A percentile compares a stretch with the other conserved stretches of the same genome.
These are phyloP conservation scores for Xylariaceae sp. DNA, from an alignment of 2,329 filamentous ascomycete species.

Conservation along the genomic window DNA sequence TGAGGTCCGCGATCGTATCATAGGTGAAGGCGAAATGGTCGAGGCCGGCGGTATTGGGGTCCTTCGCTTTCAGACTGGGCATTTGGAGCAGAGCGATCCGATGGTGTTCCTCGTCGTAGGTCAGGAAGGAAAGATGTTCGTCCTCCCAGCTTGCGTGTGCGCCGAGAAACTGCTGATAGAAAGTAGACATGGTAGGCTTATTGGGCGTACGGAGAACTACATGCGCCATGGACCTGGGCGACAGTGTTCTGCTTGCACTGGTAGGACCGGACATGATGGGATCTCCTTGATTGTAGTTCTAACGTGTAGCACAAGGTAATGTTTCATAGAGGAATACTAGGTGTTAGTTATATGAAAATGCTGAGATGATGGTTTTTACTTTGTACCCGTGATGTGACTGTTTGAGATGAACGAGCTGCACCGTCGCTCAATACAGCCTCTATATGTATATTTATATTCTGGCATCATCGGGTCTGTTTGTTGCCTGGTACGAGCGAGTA, in stretches of 20 bases:
- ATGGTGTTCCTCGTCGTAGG: slow-evolving; percentile 48
- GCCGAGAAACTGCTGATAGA: slow-evolving; percentile 38
- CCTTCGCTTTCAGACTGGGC: slow-evolving; percentile 24
- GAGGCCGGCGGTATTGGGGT: slow-evolving; percentile 31
- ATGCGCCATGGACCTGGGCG: slow-evolving; percentile 24
- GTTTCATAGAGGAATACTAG: no score
- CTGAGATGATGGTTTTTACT: no score
- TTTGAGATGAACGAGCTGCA: neutral
- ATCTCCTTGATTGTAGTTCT: neutral
- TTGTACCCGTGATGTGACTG: no score
- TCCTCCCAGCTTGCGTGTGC: slow-evolving; percentile 28
- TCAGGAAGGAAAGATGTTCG: slow-evolving; percentile 35
- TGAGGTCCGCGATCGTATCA: slow-evolving; percentile 33
- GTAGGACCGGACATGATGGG: slow-evolving; percentile 19
- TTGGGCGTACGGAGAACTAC: slow-evolving; percentile 27
- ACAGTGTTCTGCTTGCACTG: slow-evolving; percentile 20
- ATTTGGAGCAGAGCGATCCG: slow-evolving; percentile 40
- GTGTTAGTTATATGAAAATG: no score
- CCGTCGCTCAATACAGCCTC: no score
- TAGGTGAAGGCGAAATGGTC: slow-evolving; percentile 44
- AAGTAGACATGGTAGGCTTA: slow-evolving; percentile 32
- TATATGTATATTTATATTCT: no score
- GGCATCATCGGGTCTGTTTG: no score
- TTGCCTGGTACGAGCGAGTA: no score
- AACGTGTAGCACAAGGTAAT: neutral